Conservation (phyloP, 169 alveolate species). For the Eimeria falciformis region DNA sequence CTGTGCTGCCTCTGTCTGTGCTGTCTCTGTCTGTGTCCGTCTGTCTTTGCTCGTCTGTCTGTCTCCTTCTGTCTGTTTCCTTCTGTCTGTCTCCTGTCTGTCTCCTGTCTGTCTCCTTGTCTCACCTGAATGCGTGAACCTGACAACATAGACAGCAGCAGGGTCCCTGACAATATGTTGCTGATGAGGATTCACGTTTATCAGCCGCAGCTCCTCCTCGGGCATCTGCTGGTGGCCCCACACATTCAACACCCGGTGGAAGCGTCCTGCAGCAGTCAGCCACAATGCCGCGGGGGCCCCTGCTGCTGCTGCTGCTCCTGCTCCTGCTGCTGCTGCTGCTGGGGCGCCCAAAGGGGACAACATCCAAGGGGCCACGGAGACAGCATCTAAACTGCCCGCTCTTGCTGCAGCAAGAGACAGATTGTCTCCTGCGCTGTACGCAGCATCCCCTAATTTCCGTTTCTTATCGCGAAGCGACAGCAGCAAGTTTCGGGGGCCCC, state of each 20-base stretch:
- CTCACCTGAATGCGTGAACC: conserved; percentile 42
- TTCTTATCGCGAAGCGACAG: conserved; percentile 9
- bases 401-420: neutral
- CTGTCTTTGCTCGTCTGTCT: no score
- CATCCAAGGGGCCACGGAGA: neutral
- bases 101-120: no score
- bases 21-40: no score
- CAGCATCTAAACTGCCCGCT: conserved; percentile 21
- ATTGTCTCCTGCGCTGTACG: neutral
- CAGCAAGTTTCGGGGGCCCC: conserved; percentile 2
- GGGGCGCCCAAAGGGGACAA: neutral
- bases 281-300: conserved; percentile 18
- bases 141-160: conserved; percentile 60
- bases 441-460: neutral
- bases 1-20: no score
- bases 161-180: conserved; percentile 71
- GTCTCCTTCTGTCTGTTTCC: no score
- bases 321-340: conserved; percentile 22
- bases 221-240: conserved; percentile 70
- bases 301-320: conserved; percentile 4
- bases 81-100: no score
- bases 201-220: conserved; percentile 43
- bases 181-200: conserved; percentile 12
- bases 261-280: conserved; percentile 27
- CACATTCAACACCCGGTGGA: conserved; percentile 38